A percentile compares a stretch with the other conserved stretches of the same genome.
Conservation (phyloP, 176 grass and related monocot genomes). For the Oryza meridionalis region DNA sequence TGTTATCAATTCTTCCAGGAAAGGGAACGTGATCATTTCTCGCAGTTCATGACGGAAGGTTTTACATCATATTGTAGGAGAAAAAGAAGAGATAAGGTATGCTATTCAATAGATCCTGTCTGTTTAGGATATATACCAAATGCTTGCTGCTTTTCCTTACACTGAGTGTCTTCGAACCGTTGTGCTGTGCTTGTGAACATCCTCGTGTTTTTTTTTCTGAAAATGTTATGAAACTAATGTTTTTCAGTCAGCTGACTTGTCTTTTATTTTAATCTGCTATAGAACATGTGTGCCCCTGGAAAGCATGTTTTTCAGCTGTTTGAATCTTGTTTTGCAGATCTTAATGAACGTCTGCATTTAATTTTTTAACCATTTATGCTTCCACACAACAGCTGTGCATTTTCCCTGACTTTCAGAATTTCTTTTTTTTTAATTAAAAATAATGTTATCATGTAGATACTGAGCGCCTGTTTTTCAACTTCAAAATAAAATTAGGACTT, state of each 20-base stretch:
- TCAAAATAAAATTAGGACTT: not conserved
- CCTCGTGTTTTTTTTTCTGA: not conserved
- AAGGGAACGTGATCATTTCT: conserved; percentile 97
- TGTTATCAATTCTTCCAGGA: conserved; percentile 55
- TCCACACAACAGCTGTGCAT: not conserved
- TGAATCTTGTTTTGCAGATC: conserved; percentile 4
- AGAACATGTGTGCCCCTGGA: not conserved
- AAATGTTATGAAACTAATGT: not conserved
- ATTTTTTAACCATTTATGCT: conserved; percentile 8
- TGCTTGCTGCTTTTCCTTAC: conserved; percentile 20
- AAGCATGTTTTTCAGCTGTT: conserved; percentile 23
- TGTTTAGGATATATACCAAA: conserved; percentile 11
- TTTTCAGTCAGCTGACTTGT: not conserved
- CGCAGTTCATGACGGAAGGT: conserved; percentile 92
- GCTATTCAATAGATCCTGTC: conserved; percentile 32
- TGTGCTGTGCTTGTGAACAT: not conserved
- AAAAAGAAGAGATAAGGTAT: conserved; percentile 99
- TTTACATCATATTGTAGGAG: conserved; percentile 96
- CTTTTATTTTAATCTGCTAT: not conserved
- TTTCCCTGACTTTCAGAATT: conserved; percentile 1
- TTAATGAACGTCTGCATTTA: not conserved
- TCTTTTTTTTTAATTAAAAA: not conserved
- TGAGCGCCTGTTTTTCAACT: not conserved
- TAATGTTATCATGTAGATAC: conserved; percentile 9
- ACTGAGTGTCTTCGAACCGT: not conserved